A percentile compares a stretch with the other conserved stretches of the same genome.
These are phyloP conservation scores for Lophiotrema nucula DNA, from an alignment of 495 filamentous ascomycete genomes.

Conservation along the genomic window DNA sequence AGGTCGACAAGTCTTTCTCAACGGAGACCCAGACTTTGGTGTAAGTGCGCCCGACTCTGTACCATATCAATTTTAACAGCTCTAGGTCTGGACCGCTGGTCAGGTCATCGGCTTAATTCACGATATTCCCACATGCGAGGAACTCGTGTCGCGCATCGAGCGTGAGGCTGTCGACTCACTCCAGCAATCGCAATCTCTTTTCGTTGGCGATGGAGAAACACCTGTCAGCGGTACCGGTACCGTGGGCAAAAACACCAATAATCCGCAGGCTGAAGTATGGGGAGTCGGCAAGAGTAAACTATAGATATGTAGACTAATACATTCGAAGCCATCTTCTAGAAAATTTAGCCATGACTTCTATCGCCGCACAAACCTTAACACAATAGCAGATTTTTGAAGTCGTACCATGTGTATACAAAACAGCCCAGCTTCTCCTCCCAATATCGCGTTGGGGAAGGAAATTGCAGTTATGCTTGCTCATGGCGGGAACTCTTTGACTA, in stretches of 20 bases:
- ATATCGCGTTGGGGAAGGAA: too few species aligned
- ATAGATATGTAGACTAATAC: constrained; percentile 20
- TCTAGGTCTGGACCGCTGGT: constrained; percentile 67
- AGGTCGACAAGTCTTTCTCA: constrained; percentile 85
- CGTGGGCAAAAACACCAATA: constrained; percentile 37
- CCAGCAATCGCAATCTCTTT: constrained; percentile 31
- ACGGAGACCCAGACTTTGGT: constrained; percentile 86
- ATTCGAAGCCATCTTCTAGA: too few species aligned
- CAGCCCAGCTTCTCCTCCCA: too few species aligned
- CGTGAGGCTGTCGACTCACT: constrained; percentile 58
- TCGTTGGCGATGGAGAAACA: constrained; percentile 35
- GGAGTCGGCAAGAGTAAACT: constrained; percentile 47
- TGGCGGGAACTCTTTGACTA: too few species aligned
- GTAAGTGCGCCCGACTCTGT: constrained; percentile 53
- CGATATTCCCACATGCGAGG: constrained; percentile 64
- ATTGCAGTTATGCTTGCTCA: too few species aligned
- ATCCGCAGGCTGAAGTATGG: constrained; percentile 43
- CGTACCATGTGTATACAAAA: too few species aligned
- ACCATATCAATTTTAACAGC: background rate
- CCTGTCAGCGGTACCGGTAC: constrained; percentile 30
- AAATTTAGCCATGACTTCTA: too few species aligned
- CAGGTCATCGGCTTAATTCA: constrained; percentile 71
- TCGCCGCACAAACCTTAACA: too few species aligned
- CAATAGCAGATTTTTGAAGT: too few species aligned
- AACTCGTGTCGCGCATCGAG: constrained; percentile 60